phyloP scores from a whole-genome alignment of 2,329 filamentous ascomycete genomes.

The Helminthosporium solani region DNA sequence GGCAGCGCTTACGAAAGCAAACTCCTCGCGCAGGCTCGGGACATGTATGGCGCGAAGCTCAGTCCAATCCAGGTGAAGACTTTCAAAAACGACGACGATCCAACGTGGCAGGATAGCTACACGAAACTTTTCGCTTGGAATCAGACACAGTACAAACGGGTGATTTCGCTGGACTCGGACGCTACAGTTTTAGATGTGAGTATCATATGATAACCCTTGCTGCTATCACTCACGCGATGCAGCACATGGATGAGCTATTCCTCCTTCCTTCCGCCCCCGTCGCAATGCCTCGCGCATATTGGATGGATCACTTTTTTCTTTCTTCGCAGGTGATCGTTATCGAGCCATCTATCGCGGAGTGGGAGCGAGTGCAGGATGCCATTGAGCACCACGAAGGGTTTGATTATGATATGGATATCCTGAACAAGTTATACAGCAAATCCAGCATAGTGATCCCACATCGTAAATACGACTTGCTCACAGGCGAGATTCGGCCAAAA shows the following conservation, averaged over 20 bases:
- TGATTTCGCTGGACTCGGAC: slow-evolving; percentile 61
- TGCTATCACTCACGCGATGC: slow-evolving; percentile 13
- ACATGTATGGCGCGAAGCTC: slow-evolving; percentile 48
- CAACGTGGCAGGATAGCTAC: slow-evolving; percentile 61
- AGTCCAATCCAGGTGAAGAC: slow-evolving; percentile 43
- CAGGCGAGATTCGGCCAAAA: slow-evolving; percentile 57
- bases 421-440: slow-evolving; percentile 59
- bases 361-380: slow-evolving; percentile 26
- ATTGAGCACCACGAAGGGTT: slow-evolving; percentile 13
- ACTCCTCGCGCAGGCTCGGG: slow-evolving; percentile 46
- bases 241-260: slow-evolving; percentile 68
- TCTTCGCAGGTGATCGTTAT: slow-evolving; percentile 61
- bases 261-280: slow-evolving; percentile 58
- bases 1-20: slow-evolving; percentile 25
- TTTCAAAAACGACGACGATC: slow-evolving; percentile 25
- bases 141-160: slow-evolving; percentile 59
- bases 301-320: slow-evolving; percentile 53
- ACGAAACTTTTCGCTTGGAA: slow-evolving; percentile 68
- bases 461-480: slow-evolving; percentile 58
- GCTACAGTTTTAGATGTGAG: slow-evolving; percentile 51
- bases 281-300: slow-evolving; percentile 71
- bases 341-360: slow-evolving; percentile 56
- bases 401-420: slow-evolving; percentile 62
- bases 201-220: background rate
- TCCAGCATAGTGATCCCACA: slow-evolving; percentile 52